phyloP scores from a whole-genome alignment of 2,329 filamentous ascomycete genomes.

The Neophaeococcomyces aloes region DNA sequence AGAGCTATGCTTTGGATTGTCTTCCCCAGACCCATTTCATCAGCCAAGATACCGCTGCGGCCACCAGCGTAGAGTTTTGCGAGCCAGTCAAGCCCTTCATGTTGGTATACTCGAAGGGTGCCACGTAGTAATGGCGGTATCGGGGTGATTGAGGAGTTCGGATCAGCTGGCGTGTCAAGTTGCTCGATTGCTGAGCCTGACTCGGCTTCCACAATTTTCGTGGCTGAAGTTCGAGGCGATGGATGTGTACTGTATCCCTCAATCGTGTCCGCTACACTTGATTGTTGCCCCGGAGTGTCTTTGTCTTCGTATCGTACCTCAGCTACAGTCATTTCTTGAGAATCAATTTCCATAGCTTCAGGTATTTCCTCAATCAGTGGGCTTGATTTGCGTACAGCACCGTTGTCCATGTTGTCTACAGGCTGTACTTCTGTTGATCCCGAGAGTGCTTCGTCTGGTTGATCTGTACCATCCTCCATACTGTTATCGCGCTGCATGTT shows the following conservation, averaged over 20 bases:
- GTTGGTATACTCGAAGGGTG: slow-evolving; percentile 87
- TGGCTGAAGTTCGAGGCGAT: slow-evolving; percentile 34
- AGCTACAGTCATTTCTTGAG: neutral
- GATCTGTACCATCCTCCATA: slow-evolving; percentile 28
- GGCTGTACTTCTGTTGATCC: slow-evolving; percentile 20
- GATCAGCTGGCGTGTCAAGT: slow-evolving; percentile 16
- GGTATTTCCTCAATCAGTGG: slow-evolving; percentile 5
- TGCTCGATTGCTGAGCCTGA: slow-evolving; percentile 28
- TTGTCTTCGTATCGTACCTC: neutral
- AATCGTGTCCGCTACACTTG: slow-evolving; percentile 6
- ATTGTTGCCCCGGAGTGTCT: neutral
- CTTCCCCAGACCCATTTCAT: slow-evolving; percentile 97
- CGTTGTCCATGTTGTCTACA: slow-evolving; percentile 20
- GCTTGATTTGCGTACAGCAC: slow-evolving; percentile 8
- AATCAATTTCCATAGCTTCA: slow-evolving; percentile 2
- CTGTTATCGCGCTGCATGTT: slow-evolving; percentile 11
- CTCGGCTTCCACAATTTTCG: slow-evolving; percentile 36
- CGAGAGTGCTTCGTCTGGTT: slow-evolving; percentile 10
- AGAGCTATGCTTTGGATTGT: slow-evolving; percentile 96
- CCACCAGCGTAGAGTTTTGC: slow-evolving; percentile 82
- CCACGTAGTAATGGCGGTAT: slow-evolving; percentile 71
- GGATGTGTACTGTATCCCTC: slow-evolving; percentile 29
- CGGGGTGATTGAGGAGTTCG: slow-evolving; percentile 22
- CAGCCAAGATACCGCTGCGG: slow-evolving; percentile 91
- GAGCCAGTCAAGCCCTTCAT: slow-evolving; percentile 94